Conservation (phyloP, 1,284 basidiomycete species). For the Thecaphora frezii region DNA sequence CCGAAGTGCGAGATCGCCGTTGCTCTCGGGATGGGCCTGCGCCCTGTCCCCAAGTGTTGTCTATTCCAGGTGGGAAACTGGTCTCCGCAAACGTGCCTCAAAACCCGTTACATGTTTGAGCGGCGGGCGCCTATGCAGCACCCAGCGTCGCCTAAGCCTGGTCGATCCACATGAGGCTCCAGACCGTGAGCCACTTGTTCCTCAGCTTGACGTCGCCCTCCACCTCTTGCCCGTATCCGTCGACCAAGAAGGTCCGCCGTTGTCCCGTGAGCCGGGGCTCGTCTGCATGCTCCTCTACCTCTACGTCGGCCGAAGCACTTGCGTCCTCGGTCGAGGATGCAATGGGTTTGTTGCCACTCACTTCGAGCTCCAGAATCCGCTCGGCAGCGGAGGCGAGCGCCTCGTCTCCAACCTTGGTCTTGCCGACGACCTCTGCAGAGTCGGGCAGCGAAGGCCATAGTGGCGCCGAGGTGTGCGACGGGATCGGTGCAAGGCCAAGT, state of each 20-base stretch:
- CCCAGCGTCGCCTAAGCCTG: too few species aligned
- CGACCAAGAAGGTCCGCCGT: conserved; percentile 18
- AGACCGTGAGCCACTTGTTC: conserved; percentile 39
- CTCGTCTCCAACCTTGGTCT: conserved; percentile 19
- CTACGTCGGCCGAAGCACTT: background rate
- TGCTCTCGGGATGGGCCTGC: too few species aligned
- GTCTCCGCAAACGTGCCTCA: too few species aligned
- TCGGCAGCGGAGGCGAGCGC: conserved; percentile 13
- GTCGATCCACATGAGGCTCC: conserved; percentile 25
- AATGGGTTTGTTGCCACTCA: conserved; percentile 35
- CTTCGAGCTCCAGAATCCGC: conserved; percentile 40
- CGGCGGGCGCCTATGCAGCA: too few species aligned
- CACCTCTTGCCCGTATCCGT: conserved; percentile 21
- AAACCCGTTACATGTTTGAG: too few species aligned
- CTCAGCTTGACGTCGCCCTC: conserved; percentile 32
- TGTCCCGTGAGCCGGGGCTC: conserved; percentile 26
- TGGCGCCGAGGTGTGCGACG: background rate
- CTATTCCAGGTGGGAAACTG: too few species aligned
- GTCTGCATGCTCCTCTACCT: conserved; percentile 6
- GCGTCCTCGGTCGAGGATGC: background rate
- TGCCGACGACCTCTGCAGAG: background rate
- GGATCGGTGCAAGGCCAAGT: conserved; percentile 26
- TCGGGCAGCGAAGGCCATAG: conserved; percentile 15
- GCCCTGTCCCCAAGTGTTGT: too few species aligned
- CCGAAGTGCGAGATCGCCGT: too few species aligned